Percentiles rank a stretch among this genome's conserved stretches.
phyloP scores from a whole-genome alignment of 768 basidiomycete genomes.

The Pulveroboletus sp. region DNA sequence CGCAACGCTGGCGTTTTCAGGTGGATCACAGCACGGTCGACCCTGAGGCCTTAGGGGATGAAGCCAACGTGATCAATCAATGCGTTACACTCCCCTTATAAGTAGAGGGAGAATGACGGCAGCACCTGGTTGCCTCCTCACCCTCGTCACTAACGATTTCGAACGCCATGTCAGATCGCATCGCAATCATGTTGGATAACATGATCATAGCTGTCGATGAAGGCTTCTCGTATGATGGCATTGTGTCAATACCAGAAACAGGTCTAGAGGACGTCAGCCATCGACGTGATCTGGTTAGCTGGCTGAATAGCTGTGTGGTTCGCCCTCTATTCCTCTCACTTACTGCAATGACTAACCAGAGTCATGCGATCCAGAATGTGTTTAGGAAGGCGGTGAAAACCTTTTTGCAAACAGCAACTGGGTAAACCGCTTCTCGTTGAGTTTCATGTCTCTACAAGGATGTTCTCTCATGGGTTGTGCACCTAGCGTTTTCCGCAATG shows the following conservation, averaged over 20 bases:
- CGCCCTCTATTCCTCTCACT: neutral
- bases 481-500: neutral
- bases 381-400: neutral
- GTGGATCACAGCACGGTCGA: neutral
- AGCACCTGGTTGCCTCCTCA: no score
- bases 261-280: neutral
- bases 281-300: neutral
- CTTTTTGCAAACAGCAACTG: neutral
- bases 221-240: neutral
- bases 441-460: neutral
- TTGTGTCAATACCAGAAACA: neutral
- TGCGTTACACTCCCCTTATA: neutral
- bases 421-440: neutral
- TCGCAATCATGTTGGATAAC: neutral
- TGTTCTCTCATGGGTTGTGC: neutral
- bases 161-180: neutral
- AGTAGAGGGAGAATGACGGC: neutral
- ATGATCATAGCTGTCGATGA: conserved; percentile 5
- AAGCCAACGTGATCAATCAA: neutral
- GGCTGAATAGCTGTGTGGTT: neutral
- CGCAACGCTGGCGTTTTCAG: no score
- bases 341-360: neutral
- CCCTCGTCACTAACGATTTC: no score
- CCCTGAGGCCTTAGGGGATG: neutral
- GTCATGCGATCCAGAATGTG: neutral